Base-by-base conservation (phyloP, 345 rosid genomes). In the Ricinus communis region DNA sequence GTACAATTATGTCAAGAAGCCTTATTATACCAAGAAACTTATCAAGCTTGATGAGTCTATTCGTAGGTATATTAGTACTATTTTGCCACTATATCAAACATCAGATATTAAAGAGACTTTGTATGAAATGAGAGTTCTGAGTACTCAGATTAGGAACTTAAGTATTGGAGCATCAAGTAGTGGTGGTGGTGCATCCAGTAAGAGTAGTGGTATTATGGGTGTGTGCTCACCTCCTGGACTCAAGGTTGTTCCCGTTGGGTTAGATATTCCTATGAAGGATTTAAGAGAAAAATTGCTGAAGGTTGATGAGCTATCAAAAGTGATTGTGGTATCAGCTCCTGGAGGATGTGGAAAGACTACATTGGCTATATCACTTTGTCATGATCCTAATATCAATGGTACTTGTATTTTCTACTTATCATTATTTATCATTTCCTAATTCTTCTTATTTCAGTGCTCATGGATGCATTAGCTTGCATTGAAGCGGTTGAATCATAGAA, bases 321-420 rank as follows among this genome's bases (percentile, higher is more conserved):
- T 67, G 31, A 50, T 72, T 33, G 73, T 77, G 45, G 28, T 77
- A 8, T 72, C 80, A 33, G 80, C 80, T 68, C 65, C 76, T 36
- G 66, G 76, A 53, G 76, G 80, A 27, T 77, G 70, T 72, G 76
- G 80, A 28, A 77, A 77, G 66, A 67, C 80, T 59, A 77, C 80
- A 13, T 36, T 72, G 61, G 80, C 73, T 52, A 41, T 16, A 13
- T 56, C 76, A 9, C 49, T 77, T 61, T 77, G 80, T 56, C 80
- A 77, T 5, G 73, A 72, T 52, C 13, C 8, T n/a, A 1, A 69
- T 12, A 49, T 75, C 33, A 24, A 69, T 30, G 79, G 79, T 69
- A 62, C 57, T 11, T 15, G 5, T 64, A 52, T 31, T 25, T 12
- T 47, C 33, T n/a, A 12, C n/a, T 50, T 11, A 24, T 4, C 31